phyloP scores from a whole-genome alignment of 176 grass and related monocot species.

The Oryza meyeriana region DNA sequence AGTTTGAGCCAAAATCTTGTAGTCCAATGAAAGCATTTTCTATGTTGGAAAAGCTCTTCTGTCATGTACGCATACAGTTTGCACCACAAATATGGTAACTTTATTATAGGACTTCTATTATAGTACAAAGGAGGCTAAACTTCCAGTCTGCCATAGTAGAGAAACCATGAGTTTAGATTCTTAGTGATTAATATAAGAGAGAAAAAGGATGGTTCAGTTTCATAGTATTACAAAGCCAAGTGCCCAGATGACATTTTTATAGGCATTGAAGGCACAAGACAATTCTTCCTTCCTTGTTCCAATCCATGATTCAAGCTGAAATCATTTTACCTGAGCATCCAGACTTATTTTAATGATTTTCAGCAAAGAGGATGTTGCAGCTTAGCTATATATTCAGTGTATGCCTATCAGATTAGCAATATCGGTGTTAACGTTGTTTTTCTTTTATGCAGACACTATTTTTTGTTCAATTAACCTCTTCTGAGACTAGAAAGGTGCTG shows the following conservation, averaged over 20 bases:
- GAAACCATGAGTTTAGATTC: not conserved
- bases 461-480: constrained; percentile 54
- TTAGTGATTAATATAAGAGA: not conserved
- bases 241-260: not conserved
- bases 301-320: not conserved
- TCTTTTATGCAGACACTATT: constrained; percentile 48
- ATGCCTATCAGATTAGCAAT: not conserved
- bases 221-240: not conserved
- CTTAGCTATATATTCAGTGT: constrained; percentile 19
- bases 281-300: not conserved
- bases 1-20: not conserved
- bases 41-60: not conserved
- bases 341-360: constrained; percentile 1
- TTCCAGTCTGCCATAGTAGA: not conserved
- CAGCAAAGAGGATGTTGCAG: not conserved
- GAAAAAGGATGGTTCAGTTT: not conserved
- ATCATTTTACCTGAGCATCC: not conserved
- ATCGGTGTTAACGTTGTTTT: constrained; percentile 1
- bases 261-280: not conserved
- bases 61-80: not conserved
- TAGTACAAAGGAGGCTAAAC: not conserved
- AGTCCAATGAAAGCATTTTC: constrained; percentile 8
- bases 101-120: not conserved
- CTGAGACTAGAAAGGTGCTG: constrained; percentile 59
- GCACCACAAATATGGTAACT: not conserved